Percentiles rank a stretch among this genome's conserved stretches.
Evolutionary conservation across 2,329 filamentous ascomycete species (phyloP).

Genomic region (Fusarium pseudocircinatum): DNA sequence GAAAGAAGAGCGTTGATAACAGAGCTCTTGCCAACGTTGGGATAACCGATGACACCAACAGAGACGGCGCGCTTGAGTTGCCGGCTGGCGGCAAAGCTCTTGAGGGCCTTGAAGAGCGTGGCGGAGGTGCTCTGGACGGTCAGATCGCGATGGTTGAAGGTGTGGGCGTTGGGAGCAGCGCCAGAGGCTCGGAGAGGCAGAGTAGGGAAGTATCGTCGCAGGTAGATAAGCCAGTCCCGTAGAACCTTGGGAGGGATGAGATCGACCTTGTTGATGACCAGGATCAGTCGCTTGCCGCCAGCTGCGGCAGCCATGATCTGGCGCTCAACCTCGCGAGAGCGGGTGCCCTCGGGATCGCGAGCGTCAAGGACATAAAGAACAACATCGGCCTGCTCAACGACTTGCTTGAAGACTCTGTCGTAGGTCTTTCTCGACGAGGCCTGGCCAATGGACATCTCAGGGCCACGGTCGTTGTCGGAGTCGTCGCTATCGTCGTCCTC

Average conservation of each 20-base stretch:
- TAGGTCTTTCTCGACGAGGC: slow-evolving; percentile 83
- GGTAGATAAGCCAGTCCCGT: slow-evolving; percentile 83
- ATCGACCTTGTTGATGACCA: slow-evolving; percentile 96
- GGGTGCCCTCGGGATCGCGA: slow-evolving; percentile 88
- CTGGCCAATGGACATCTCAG: slow-evolving; percentile 61
- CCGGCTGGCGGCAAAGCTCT: slow-evolving; percentile 84
- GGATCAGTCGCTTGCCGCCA: slow-evolving; percentile 86
- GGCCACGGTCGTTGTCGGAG: slow-evolving; percentile 65
- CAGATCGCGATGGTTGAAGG: slow-evolving; percentile 90
- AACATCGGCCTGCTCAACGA: slow-evolving; percentile 88
- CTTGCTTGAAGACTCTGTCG: slow-evolving; percentile 95
- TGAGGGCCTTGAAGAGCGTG: slow-evolving; percentile 87
- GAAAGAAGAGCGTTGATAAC: slow-evolving; percentile 93
- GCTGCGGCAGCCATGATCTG: slow-evolving; percentile 88
- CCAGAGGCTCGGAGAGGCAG: slow-evolving; percentile 87
- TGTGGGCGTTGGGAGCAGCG: slow-evolving; percentile 84
- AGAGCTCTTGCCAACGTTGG: slow-evolving; percentile 95
- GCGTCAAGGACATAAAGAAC: slow-evolving; percentile 94
- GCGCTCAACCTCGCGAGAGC: slow-evolving; percentile 90
- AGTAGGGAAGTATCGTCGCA: slow-evolving; percentile 90
- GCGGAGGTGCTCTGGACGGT: slow-evolving; percentile 87
- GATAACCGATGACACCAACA: slow-evolving; percentile 94
- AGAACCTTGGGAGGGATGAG: slow-evolving; percentile 84
- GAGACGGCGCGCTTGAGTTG: slow-evolving; percentile 90
- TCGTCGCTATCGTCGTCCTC: slow-evolving; percentile 54